Base-by-base conservation (phyloP, 2,329 filamentous ascomycete genomes). In the Cyphellophora europaea region DNA sequence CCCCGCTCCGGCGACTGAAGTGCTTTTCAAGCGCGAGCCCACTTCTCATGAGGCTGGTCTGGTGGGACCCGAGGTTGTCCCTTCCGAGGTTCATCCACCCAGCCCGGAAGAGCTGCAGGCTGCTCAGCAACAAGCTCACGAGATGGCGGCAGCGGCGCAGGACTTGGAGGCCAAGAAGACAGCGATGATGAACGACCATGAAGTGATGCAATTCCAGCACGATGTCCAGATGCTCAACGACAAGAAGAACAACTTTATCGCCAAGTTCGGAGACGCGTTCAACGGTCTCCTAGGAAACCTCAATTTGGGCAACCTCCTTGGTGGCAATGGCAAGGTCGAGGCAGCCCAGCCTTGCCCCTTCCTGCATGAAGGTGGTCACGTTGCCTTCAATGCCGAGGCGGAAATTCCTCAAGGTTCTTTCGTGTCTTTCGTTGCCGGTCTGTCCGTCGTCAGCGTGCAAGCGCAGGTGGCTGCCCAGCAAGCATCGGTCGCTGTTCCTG, bases 341-440 rank as follows among this genome's bases (percentile, higher is more conserved):
- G 21, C 21, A 25, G 21, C 21, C n/a, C 21, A 25, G n/a, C 21
- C 21, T n/a, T 25, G 21, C 16, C 28, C 28, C 28, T 3, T 30
- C 28, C 5, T 11, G 16, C 16, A 12, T 16, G 5, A 3, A 4
- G 28, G 28, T 30, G n/a, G 3, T 11, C 4, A 30, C 8, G n/a
- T 25, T n/a, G 8, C 21, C 8, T 25, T 25, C 21, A 25, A 25
- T 8, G 21, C 8, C 21, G 21, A 25, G 21, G 8, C 21, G 8
- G 21, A 25, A n/a, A 25, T 25, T 25, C 21, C 21, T 8, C 8
- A 8, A 25, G 21, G 28, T 11, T 16, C 43, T 21, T 49, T 44
- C 27, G 40, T 47, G 15, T 48, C 47, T 19, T 48, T 48, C 31
- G 35, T 49, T 23, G 36, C 43, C 10, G 47, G 47, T n/a, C 33